Evolutionary conservation across 2,329 filamentous ascomycete genomes (phyloP).

Genomic region (Fusarium sp.): DNA sequence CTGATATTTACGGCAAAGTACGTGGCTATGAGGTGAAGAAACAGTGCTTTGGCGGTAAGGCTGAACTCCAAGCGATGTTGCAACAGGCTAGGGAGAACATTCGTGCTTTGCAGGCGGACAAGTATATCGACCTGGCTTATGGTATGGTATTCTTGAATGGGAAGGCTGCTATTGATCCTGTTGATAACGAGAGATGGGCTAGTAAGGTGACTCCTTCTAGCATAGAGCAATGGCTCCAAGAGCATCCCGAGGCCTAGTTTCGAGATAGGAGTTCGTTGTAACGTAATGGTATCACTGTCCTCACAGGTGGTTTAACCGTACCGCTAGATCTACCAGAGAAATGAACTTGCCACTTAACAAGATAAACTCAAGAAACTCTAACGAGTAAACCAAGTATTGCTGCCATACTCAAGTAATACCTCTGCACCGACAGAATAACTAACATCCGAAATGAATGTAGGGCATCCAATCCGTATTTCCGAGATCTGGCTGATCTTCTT

Average conservation of each 20-base stretch:
- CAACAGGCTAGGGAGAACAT: neutral
- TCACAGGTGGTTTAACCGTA: accelerated
- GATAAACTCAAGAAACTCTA: neutral
- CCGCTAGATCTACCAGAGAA: too few relatives aligned
- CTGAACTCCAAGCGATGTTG: neutral
- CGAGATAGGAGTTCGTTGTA: accelerated
- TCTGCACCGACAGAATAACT: accelerated
- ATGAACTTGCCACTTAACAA: too few relatives aligned
- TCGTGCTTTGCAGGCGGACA: neutral
- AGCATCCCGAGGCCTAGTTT: neutral
- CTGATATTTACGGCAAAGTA: neutral
- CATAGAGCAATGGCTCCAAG: neutral
- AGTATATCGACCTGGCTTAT: constrained; percentile 9
- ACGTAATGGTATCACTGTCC: neutral
- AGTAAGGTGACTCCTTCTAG: neutral
- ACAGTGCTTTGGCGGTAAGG: neutral
- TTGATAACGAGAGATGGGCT: neutral
- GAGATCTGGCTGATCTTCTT: neutral
- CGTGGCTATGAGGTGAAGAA: neutral
- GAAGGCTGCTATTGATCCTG: neutral
- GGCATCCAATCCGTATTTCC: neutral
- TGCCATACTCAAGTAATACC: accelerated
- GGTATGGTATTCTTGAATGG: neutral
- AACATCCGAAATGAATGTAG: neutral
- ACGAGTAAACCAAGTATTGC: accelerated